Percentiles rank a stretch among this genome's conserved stretches.
These are phyloP conservation scores for Psilocybe azurescens DNA, from an alignment of 768 basidiomycete genomes.

Conservation along the genomic window DNA sequence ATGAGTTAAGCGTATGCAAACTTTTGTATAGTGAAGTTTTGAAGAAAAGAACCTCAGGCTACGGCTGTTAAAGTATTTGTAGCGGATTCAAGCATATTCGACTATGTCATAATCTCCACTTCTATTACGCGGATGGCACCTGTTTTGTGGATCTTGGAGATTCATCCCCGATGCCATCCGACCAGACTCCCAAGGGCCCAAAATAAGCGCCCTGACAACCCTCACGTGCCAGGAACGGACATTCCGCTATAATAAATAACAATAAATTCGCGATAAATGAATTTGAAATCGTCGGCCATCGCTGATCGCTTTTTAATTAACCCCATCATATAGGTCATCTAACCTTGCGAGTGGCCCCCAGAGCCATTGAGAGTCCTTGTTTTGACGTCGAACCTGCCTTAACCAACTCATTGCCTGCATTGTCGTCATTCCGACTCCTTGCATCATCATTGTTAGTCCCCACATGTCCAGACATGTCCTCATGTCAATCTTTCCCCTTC, in stretches of 20 bases:
- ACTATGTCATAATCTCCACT: background rate
- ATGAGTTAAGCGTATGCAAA: background rate
- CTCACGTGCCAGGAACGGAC: background rate
- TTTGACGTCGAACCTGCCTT: too few species aligned
- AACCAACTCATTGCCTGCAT: too few species aligned
- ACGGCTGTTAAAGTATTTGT: conserved; percentile 1
- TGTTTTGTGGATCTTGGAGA: background rate
- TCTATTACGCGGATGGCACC: background rate
- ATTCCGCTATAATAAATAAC: background rate
- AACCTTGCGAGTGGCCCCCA: too few species aligned
- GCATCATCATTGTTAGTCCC: too few species aligned
- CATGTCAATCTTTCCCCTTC: too few species aligned
- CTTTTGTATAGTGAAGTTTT: background rate
- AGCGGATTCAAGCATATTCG: background rate
- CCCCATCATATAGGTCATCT: too few species aligned
- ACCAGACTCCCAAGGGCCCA: background rate
- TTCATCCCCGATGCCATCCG: background rate
- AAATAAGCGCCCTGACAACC: background rate
- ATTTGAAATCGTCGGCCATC: too few species aligned
- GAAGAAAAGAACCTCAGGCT: background rate
- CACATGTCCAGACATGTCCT: too few species aligned
- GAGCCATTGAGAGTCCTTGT: too few species aligned
- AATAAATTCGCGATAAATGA: too few species aligned
- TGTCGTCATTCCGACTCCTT: too few species aligned
- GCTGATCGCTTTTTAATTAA: too few species aligned